Evolutionary conservation across 495 filamentous ascomycete species (phyloP).

Genomic region (Corynascus novoguineensis): DNA sequence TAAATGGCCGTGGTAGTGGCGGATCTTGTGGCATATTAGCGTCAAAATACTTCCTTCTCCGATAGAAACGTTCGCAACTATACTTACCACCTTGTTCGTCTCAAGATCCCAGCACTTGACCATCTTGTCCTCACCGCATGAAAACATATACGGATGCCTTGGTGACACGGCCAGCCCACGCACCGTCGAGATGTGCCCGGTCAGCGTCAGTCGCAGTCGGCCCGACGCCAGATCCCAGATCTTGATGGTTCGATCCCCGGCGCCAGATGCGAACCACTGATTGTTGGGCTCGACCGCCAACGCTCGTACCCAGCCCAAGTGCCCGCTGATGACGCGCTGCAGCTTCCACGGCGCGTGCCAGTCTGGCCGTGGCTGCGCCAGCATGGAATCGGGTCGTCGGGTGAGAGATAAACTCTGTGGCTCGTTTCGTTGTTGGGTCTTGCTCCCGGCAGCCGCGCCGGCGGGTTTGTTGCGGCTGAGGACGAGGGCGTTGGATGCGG

Average conservation of each 20-base stretch:
- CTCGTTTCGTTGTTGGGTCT: slow-evolving; percentile 23
- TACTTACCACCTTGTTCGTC: slow-evolving; percentile 74
- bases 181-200: slow-evolving; percentile 95
- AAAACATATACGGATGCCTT: slow-evolving; percentile 94
- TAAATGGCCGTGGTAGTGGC: slow-evolving; percentile 96
- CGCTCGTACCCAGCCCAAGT: slow-evolving; percentile 90
- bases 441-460: slow-evolving; percentile 2
- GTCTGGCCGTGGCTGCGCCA: slow-evolving; percentile 71
- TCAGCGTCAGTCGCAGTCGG: slow-evolving; percentile 74
- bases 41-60: not conserved
- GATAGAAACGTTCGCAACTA: not conserved
- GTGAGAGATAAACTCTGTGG: slow-evolving; percentile 49
- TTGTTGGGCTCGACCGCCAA: slow-evolving; percentile 93
- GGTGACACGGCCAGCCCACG: slow-evolving; percentile 89
- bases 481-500: slow-evolving; percentile 55
- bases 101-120: slow-evolving; percentile 99
- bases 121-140: slow-evolving; percentile 99
- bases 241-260: slow-evolving; percentile 95
- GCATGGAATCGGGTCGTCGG: slow-evolving; percentile 54
- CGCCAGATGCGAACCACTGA: slow-evolving; percentile 95
- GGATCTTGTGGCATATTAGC: slow-evolving; percentile 46
- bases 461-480: slow-evolving; percentile 33
- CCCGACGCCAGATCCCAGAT: slow-evolving; percentile 96
- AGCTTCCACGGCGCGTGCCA: slow-evolving; percentile 99
- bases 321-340: slow-evolving; percentile 94